Evolutionary conservation across 768 basidiomycete species (phyloP), one percentile per base, ranked within the genome.

Genomic region (Lentinus brumalis): DNA sequence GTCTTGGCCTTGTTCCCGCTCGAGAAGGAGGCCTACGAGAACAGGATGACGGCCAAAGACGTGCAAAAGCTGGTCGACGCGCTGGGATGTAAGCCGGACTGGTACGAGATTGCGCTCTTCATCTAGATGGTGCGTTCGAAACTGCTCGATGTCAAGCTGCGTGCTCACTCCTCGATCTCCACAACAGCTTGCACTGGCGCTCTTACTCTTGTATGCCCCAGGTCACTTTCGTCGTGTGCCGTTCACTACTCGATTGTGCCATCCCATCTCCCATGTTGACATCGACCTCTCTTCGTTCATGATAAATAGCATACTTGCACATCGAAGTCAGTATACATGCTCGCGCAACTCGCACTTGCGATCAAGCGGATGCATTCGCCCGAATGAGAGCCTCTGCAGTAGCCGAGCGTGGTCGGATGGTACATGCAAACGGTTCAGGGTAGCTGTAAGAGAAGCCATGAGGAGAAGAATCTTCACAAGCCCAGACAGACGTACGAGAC

Each of bases 351-450:
- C 21, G 21, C 21, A 26, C 21, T 26, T 26, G 21, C 21, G 21
- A 26, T 26, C 21, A 26, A 26, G 21, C 21, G 21, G 21, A 26
- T 26, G 21, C 21, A 26, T 26, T 35, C 4, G 54, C 44, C 2
- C 54, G 50, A 16, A 68, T 57, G 9, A 68, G 50, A 1, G 50
- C 32, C 51, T 57, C 50, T 3, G 65, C 62, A 41, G 18, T 50
- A 5, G 50, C n/a, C 11, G 64, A 68, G 5, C 69, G 66, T 2
- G 70, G 66, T 41, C 60, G 62, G 53, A 71, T 63, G 21, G 38
- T 38, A 47, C 70, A 71, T 11, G 61, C 53, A 47, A 70, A 71
- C 8, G 66, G 69, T 41, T 57, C 57, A 1, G 70, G 69, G 38
- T 65, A 65, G 29, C 70, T 71, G 47, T n/a, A 21, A 39, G 35